Conservation (phyloP, 1,284 basidiomycete genomes). For the Ganoderma boninense region DNA sequence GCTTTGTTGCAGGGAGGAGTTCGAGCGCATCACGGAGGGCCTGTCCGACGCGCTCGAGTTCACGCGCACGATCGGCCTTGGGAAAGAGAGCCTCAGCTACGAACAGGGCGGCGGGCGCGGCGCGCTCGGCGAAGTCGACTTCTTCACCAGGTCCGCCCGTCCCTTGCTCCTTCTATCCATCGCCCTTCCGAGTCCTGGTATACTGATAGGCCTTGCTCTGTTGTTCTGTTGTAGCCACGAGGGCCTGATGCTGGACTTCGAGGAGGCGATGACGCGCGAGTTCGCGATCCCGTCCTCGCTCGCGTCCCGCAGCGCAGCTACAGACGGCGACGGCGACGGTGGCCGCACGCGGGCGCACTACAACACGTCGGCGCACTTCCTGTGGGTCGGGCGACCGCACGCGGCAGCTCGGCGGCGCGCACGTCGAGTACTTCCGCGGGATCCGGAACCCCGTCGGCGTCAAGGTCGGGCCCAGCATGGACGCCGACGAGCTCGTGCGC, state of each 20-base stretch:
- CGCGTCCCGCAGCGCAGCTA: constrained; percentile 35
- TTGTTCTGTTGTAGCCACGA: constrained; percentile 72
- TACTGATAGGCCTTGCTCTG: not conserved
- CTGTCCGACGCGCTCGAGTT: constrained; percentile 95
- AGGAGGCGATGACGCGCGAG: constrained; percentile 88
- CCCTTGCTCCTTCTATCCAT: not conserved
- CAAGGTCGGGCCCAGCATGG: constrained; percentile 94
- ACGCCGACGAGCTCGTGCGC: constrained; percentile 79
- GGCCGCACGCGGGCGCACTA: constrained; percentile 57
- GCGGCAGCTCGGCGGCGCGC: constrained; percentile 91
- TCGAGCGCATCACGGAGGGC: constrained; percentile 85
- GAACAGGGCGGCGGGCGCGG: constrained; percentile 76
- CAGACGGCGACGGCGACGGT: constrained; percentile 28
- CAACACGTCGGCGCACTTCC: constrained; percentile 91
- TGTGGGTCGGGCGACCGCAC: constrained; percentile 98
- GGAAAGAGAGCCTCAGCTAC: constrained; percentile 59
- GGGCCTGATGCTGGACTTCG: constrained; percentile 93
- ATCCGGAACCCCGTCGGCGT: constrained; percentile 97
- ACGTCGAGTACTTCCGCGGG: constrained; percentile 95
- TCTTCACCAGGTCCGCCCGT: constrained; percentile 86
- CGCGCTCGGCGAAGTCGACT: constrained; percentile 90
- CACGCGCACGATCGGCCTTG: constrained; percentile 86
- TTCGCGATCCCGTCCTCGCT: constrained; percentile 50
- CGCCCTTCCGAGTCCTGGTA: not conserved
- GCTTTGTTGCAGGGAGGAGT: constrained; percentile 66